Conservation (phyloP, 257 asterid species). For the Cruciata laevipes region DNA sequence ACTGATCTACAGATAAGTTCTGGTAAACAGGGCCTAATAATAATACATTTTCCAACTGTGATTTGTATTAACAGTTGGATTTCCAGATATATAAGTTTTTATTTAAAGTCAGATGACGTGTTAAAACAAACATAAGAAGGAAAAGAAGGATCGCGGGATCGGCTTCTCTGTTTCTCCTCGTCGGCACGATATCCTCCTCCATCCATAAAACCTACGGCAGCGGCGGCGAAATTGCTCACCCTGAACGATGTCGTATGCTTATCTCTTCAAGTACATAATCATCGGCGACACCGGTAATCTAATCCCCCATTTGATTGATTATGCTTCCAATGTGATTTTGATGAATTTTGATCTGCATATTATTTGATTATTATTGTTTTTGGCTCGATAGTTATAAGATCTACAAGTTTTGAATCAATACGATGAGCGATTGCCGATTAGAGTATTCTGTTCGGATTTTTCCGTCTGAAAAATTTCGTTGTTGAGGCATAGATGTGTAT, state of each 20-base stretch:
- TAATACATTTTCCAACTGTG: not conserved
- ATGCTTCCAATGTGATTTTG: not conserved
- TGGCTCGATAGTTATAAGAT: not conserved
- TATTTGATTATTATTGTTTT: not conserved
- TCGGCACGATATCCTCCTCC: not conserved
- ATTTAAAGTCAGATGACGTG: not conserved
- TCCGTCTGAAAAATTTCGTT: not conserved
- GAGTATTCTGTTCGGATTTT: not conserved
- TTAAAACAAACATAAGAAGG: not conserved
- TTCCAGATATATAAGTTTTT: not conserved
- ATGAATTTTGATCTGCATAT: not conserved
- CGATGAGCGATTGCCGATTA: not conserved
- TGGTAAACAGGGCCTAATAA: too few relatives aligned
- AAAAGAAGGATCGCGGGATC: not conserved
- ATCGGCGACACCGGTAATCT: constrained; percentile 86
- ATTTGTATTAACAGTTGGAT: not conserved
- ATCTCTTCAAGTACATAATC: constrained; percentile 85
- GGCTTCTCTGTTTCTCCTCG: not conserved
- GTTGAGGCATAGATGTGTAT: not conserved
- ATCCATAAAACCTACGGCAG: not conserved
- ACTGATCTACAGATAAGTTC: too few relatives aligned
- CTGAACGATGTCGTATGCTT: constrained; percentile 68
- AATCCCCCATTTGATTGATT: not conserved
- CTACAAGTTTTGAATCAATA: not conserved
- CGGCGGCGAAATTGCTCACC: not conserved